Evolutionary conservation across 371 early-diverging fungal species (phyloP).

Genomic region (Smittium culicis): DNA sequence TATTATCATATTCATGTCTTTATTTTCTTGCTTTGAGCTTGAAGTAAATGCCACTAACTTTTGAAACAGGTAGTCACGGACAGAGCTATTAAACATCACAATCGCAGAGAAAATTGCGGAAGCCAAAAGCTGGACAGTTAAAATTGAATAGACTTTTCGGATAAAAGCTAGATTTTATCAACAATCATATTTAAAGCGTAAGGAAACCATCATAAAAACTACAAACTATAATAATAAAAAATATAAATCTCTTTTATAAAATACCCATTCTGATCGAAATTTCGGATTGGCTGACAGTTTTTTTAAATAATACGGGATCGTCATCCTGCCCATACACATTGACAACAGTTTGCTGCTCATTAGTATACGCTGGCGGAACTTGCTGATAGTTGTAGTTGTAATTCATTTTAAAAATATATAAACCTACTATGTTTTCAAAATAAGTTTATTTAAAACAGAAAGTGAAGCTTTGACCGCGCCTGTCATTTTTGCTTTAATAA

Average conservation of each 20-base stretch:
- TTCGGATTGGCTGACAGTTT: neutral
- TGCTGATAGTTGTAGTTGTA: neutral
- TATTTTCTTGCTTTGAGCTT: too few relatives aligned
- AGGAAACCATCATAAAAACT: neutral
- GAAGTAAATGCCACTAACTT: neutral
- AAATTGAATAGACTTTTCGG: neutral
- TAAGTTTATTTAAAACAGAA: neutral
- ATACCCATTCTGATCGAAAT: neutral
- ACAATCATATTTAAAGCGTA: neutral
- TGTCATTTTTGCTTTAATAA: too few relatives aligned
- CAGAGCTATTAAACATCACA: neutral
- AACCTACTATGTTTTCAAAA: too few relatives aligned
- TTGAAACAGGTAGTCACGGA: neutral
- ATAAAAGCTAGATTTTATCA: neutral
- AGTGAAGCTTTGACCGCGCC: too few relatives aligned
- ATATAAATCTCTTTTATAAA: neutral
- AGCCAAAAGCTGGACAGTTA: neutral
- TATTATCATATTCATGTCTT: too few relatives aligned
- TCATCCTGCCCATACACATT: neutral
- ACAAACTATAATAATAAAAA: too few relatives aligned
- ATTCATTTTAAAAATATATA: neutral
- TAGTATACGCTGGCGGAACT: neutral
- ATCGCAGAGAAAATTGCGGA: neutral
- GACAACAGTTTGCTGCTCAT: neutral
- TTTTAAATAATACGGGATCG: neutral